These are phyloP conservation scores for Kuraishia piskuri DNA, from an alignment of 805 yeast species.

Conservation along the genomic window DNA sequence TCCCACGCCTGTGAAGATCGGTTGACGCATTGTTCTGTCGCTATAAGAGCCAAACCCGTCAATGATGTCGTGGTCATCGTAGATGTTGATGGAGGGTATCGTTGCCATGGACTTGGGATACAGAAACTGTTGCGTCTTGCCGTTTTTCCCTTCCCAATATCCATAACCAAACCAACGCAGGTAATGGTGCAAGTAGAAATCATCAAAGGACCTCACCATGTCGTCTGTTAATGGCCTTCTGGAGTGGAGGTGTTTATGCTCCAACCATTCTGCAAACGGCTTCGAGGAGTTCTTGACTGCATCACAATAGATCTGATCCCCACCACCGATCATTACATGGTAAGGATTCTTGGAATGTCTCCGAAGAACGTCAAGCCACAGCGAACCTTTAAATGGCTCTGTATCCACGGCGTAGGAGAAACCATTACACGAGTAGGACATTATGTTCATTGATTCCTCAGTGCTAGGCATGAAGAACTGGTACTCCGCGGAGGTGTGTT, in stretches of 20 bases:
- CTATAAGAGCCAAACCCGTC: conserved; percentile 93
- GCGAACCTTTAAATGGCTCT: conserved; percentile 53
- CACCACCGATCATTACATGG: conserved; percentile 97
- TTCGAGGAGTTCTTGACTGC: conserved; percentile 54
- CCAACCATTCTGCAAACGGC: conserved; percentile 54
- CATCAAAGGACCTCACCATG: conserved; percentile 44
- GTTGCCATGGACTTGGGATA: conserved; percentile 72
- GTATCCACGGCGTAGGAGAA: conserved; percentile 73
- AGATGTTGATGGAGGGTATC: conserved; percentile 81
- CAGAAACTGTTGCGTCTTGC: conserved; percentile 56
- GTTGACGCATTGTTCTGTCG: conserved; percentile 64
- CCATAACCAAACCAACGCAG: conserved; percentile 88
- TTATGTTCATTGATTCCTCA: conserved; percentile 64
- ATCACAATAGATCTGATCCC: conserved; percentile 92
- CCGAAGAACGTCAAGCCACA: conserved; percentile 80
- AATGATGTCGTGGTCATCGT: conserved; percentile 93
- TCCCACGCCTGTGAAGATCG: conserved; percentile 67
- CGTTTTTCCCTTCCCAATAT: conserved; percentile 64
- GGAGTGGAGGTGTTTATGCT: conserved; percentile 39
- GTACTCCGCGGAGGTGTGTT: conserved; percentile 27
- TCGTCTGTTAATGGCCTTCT: conserved; percentile 33
- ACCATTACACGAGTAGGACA: conserved; percentile 87
- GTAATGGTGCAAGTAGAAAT: conserved; percentile 68
- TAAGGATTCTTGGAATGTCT: conserved; percentile 55
- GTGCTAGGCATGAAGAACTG: conserved; percentile 64